Conservation (phyloP, 306 rosid genomes). For the Fagus crenata region DNA sequence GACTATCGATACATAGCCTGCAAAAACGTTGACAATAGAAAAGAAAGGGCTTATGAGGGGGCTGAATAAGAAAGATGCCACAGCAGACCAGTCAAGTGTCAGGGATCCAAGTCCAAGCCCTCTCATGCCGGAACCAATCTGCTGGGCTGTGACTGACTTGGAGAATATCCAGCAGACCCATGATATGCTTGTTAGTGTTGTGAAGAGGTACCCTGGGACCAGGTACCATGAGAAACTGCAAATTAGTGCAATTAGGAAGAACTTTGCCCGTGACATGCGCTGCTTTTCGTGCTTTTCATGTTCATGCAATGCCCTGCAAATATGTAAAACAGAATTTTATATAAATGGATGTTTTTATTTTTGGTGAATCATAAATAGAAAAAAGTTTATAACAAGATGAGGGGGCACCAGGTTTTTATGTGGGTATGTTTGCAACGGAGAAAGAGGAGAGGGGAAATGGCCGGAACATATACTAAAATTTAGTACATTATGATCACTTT, state of each 20-base stretch:
- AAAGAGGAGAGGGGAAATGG: too few relatives aligned
- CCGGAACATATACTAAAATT: too few relatives aligned
- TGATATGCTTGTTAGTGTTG: slow-evolving; percentile 76
- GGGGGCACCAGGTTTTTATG: neutral
- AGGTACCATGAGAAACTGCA: slow-evolving; percentile 76
- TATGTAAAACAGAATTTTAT: neutral
- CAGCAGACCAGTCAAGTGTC: slow-evolving; percentile 70
- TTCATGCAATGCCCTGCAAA: slow-evolving; percentile 76
- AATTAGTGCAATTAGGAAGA: slow-evolving; percentile 62
- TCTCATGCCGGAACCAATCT: slow-evolving; percentile 74
- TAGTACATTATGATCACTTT: too few relatives aligned
- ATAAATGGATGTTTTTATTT: neutral
- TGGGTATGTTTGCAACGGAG: too few relatives aligned
- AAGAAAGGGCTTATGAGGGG: slow-evolving; percentile 81
- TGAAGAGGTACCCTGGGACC: slow-evolving; percentile 69
- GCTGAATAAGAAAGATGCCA: slow-evolving; percentile 73
- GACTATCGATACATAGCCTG: slow-evolving; percentile 49
- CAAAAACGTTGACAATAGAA: slow-evolving; percentile 63
- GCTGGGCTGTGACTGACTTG: slow-evolving; percentile 82
- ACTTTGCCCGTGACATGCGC: slow-evolving; percentile 54
- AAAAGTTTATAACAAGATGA: neutral
- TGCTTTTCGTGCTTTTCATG: slow-evolving; percentile 37
- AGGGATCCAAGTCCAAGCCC: slow-evolving; percentile 81
- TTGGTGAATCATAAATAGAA: neutral
- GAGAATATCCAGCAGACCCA: slow-evolving; percentile 82